Evolutionary conservation across 2,329 filamentous ascomycete genomes (phyloP).

Genomic region (Paracamarosporium sp.): DNA sequence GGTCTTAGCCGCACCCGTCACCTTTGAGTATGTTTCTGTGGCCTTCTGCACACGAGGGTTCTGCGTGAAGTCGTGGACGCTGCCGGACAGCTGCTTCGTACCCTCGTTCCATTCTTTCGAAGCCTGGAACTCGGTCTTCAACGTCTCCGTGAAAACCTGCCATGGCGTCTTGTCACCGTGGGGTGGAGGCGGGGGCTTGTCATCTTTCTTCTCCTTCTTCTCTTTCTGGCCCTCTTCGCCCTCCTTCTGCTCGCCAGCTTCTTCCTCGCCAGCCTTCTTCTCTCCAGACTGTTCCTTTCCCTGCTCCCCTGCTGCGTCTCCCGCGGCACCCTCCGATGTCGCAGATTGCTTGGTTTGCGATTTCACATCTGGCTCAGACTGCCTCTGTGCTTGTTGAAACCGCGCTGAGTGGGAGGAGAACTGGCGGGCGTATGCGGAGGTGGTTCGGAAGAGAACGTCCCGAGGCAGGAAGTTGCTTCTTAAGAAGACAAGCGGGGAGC

Average conservation of each 20-base stretch:
- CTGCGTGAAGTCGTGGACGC: conserved; percentile 89
- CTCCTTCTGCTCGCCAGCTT: conserved; percentile 55
- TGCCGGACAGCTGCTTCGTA: conserved; percentile 90
- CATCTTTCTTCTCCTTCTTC: conserved; percentile 68
- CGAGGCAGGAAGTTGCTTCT: conserved; percentile 52
- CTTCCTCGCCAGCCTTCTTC: conserved; percentile 53
- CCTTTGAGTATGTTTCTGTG: conserved; percentile 83
- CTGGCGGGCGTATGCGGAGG: conserved; percentile 51
- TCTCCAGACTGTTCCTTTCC: conserved; percentile 53
- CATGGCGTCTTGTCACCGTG: conserved; percentile 98
- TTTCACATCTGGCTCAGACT: conserved; percentile 41
- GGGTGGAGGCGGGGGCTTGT: conserved; percentile 81
- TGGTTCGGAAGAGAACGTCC: conserved; percentile 48
- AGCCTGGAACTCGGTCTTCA: conserved; percentile 90
- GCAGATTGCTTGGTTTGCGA: conserved; percentile 50
- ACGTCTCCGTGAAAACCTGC: conserved; percentile 98
- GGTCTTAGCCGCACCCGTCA: conserved; percentile 80
- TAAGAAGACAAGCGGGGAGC: conserved; percentile 44
- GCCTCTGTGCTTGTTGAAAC: conserved; percentile 43
- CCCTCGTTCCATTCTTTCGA: conserved; percentile 99
- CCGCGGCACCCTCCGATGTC: conserved; percentile 41
- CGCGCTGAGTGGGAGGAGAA: conserved; percentile 50
- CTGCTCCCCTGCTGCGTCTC: conserved; percentile 43
- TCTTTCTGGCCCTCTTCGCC: conserved; percentile 56
- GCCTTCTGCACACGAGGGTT: conserved; percentile 89